Conservation (phyloP, 2,329 filamentous ascomycete genomes). For the Piedraia hortae region DNA sequence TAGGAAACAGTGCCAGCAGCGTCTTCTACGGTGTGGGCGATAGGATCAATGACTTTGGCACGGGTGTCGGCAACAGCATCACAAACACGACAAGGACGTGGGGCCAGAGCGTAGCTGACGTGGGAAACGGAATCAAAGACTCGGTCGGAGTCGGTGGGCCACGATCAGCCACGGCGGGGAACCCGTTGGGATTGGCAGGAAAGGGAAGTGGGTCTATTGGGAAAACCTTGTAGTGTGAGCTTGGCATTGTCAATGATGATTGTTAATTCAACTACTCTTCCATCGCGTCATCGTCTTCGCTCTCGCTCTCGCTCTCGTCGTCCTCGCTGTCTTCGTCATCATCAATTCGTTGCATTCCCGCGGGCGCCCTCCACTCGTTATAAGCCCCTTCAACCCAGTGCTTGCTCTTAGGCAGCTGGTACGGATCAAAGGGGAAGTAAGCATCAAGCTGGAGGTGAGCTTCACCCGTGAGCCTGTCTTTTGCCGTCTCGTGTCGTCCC, state of each 20-base stretch:
- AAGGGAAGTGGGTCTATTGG: no score
- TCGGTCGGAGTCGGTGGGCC: slow-evolving; percentile 17
- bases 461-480: slow-evolving; percentile 33
- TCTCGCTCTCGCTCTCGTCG: slow-evolving; percentile 9
- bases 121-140: slow-evolving; percentile 24
- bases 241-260: no score
- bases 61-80: slow-evolving; percentile 18
- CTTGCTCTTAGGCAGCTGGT: slow-evolving; percentile 65
- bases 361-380: slow-evolving; percentile 49
- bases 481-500: slow-evolving; percentile 27
- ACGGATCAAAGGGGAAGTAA: slow-evolving; percentile 94
- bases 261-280: no score
- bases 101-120: slow-evolving; percentile 22
- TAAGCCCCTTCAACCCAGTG: slow-evolving; percentile 72
- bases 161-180: slow-evolving; percentile 18
- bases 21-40: slow-evolving; percentile 19
- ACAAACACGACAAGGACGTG: slow-evolving; percentile 18
- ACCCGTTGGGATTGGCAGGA: slow-evolving; percentile 19
- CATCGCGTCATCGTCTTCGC: slow-evolving; percentile 4
- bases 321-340: slow-evolving; percentile 23
- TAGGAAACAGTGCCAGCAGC: slow-evolving; percentile 18
- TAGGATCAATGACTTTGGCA: slow-evolving; percentile 20
- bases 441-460: slow-evolving; percentile 66
- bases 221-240: no score
- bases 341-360: slow-evolving; percentile 29